Conservation (phyloP, 495 filamentous ascomycete genomes). For the Hypoxylon trugodes region DNA sequence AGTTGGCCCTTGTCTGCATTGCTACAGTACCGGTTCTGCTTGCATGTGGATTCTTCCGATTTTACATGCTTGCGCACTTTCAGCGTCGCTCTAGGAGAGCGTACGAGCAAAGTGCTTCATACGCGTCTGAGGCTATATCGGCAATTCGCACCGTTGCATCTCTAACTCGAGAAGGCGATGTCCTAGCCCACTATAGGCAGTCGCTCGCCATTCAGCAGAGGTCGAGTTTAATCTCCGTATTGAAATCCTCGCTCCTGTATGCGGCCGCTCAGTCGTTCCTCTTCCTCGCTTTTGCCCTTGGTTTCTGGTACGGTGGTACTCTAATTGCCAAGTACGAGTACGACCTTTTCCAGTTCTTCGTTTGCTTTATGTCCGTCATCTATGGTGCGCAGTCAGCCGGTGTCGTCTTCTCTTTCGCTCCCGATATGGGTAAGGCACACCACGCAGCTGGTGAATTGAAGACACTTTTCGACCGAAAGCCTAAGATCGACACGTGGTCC, state of each 20-base stretch:
- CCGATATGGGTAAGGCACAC: slow-evolving; percentile 90
- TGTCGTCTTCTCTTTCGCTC: slow-evolving; percentile 85
- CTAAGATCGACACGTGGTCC: slow-evolving; percentile 85
- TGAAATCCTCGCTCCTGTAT: slow-evolving; percentile 76
- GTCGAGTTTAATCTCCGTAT: slow-evolving; percentile 69
- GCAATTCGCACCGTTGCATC: slow-evolving; percentile 95
- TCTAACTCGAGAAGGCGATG: slow-evolving; percentile 83
- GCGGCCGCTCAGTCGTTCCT: slow-evolving; percentile 79
- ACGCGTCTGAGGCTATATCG: slow-evolving; percentile 88
- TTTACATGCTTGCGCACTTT: slow-evolving; percentile 81
- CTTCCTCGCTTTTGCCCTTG: slow-evolving; percentile 83
- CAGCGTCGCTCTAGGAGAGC: slow-evolving; percentile 73
- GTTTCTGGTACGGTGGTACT: slow-evolving; percentile 92
- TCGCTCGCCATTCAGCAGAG: slow-evolving; percentile 70
- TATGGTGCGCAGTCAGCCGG: slow-evolving; percentile 87
- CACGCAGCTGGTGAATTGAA: slow-evolving; percentile 80
- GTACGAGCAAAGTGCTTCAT: slow-evolving; percentile 79
- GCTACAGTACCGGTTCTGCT: slow-evolving; percentile 80
- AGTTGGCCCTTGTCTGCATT: slow-evolving; percentile 84
- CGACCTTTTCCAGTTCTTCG: slow-evolving; percentile 77
- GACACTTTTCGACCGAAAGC: slow-evolving; percentile 78
- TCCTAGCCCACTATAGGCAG: slow-evolving; percentile 73
- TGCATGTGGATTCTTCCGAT: slow-evolving; percentile 83
- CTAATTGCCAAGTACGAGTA: slow-evolving; percentile 73
- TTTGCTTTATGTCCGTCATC: slow-evolving; percentile 79